These are phyloP conservation scores for Penicillium italicum DNA, from an alignment of 2,329 filamentous ascomycete genomes.

Conservation along the genomic window DNA sequence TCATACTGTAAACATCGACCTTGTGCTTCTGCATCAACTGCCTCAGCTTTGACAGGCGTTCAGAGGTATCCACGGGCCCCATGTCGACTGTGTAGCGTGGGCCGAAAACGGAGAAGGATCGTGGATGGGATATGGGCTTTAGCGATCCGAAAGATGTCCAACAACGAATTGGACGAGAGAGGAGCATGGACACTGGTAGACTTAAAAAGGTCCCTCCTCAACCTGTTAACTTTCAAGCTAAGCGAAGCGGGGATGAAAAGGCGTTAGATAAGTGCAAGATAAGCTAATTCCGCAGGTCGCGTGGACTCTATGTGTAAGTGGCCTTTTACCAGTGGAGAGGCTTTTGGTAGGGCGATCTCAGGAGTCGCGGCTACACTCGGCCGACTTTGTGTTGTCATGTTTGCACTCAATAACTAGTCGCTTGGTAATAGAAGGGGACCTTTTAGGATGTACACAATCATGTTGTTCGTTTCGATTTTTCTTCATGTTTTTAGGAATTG, in stretches of 20 bases:
- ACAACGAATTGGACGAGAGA: conserved; percentile 32
- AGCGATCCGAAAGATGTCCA: conserved; percentile 31
- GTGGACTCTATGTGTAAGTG: conserved; percentile 9
- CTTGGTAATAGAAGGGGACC: not conserved
- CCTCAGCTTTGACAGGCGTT: conserved; percentile 71
- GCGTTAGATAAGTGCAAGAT: conserved; percentile 14
- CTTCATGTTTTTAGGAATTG: not conserved
- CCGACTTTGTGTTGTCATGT: conserved; percentile 13
- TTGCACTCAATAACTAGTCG: conserved; percentile 9
- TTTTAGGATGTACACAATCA: not conserved
- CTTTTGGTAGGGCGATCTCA: conserved; percentile 5
- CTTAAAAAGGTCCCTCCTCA: not conserved
- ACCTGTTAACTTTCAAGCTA: not conserved
- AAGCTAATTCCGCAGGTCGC: conserved; percentile 14
- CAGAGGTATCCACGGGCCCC: conserved; percentile 74
- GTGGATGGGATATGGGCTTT: conserved; percentile 27
- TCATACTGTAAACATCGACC: conserved; percentile 84
- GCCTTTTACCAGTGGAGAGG: not conserved
- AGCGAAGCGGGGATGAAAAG: not conserved
- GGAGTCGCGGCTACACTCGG: conserved; percentile 7
- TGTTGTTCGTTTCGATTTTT: not conserved
- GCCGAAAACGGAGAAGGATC: conserved; percentile 39
- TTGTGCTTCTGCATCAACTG: conserved; percentile 82
- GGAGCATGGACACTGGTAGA: conserved; percentile 29
- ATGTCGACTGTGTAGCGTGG: conserved; percentile 54